Base-by-base conservation (phyloP, 352 stramenopile genomes). In the Pythium folliculosum region DNA sequence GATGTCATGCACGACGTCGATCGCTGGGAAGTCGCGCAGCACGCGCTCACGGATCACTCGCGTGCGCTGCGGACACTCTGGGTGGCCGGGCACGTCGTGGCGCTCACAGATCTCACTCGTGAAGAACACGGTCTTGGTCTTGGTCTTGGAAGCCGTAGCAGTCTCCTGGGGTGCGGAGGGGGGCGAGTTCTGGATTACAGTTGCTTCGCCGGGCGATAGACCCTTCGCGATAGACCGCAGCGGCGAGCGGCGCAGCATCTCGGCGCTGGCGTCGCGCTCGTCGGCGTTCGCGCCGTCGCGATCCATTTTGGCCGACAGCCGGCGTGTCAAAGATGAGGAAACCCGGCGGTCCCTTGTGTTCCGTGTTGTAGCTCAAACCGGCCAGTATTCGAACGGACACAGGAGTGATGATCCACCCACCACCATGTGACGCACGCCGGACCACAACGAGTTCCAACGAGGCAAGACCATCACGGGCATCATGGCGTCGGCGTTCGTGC, bases 31-130 rank as follows among this genome's bases (percentile, higher is more conserved):
- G 5, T 80, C 71, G 30, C 40, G 50, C 3, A 60, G 21, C 8
- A 83, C 55, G 16, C 76, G 70, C 21, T 74, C 54, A 25, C 69
- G 64, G 5, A 83, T 70, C 37, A 77, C 71, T 17, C 59, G 73
- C 25, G 61, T 67, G 13, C 76, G 76, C 52, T 75, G 56, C 17
- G 50, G 48, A 8, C 48, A 64, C 64, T 83, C 76, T 0, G 76
- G 73, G 32, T 83, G 76, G 14, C n/a, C 30, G 0, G 65, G 65
- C 8, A 78, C 45, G 17, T 55, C 16, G 51, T 83, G 76, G 4
- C 27, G 30, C n/a, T 82, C 69, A 22, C 73, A 77, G n/a, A 77
- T 66, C 32, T 65, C 45, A 21, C 61, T 80, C 12, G 60, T 78
- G 47, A 71, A 63, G 45, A 72, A 68, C 19, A 60, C 60, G 2